phyloP scores from a whole-genome alignment of 2,329 filamentous ascomycete genomes.

The Fusarium sp. region DNA sequence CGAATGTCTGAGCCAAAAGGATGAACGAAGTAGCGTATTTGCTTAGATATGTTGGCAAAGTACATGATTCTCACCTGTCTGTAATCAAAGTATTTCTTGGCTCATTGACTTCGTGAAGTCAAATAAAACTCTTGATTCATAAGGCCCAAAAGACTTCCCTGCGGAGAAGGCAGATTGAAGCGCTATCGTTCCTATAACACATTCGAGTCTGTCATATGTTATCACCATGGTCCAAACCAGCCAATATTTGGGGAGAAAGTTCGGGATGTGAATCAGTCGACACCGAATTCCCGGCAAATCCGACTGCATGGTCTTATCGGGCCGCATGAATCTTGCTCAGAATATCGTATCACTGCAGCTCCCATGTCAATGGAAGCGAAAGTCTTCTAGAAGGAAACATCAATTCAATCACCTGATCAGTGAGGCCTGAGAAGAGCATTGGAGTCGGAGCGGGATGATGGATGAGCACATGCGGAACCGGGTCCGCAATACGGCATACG shows the following conservation, averaged over 20 bases:
- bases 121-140: not conserved
- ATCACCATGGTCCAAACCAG: rapidly evolving
- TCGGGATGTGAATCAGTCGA: not conserved
- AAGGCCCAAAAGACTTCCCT: no score
- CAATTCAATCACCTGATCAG: not conserved
- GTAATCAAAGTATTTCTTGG: rapidly evolving
- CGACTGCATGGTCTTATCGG: not conserved
- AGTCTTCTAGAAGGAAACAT: not conserved
- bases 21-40: rapidly evolving
- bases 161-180: rapidly evolving
- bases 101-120: not conserved
- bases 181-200: rapidly evolving
- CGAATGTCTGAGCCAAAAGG: not conserved
- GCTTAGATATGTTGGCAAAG: rapidly evolving
- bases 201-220: not conserved
- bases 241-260: not conserved
- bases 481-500: not conserved
- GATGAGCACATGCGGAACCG: not conserved
- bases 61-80: not conserved
- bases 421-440: not conserved
- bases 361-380: not conserved
- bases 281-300: not conserved
- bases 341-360: not conserved
- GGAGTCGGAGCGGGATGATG: not conserved
- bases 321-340: not conserved